Evolutionary conservation across 106 monocot genomes (phyloP).

Genomic region (Vanilla planifolia): DNA sequence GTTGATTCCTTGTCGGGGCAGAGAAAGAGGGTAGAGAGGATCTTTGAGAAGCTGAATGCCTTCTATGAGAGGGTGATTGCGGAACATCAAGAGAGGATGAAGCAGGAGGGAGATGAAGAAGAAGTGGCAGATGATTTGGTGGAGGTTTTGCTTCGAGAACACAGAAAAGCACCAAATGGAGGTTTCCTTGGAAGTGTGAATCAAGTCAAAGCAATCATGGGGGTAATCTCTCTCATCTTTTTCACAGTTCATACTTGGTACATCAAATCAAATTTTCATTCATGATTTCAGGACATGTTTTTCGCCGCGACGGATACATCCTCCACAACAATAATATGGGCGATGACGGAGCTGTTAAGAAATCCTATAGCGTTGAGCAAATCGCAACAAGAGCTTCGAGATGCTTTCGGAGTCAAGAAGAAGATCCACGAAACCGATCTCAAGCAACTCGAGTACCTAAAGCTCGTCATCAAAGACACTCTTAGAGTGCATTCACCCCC

Average conservation of each 20-base stretch:
- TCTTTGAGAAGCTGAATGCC: background rate
- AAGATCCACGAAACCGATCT: slow-evolving; percentile 12
- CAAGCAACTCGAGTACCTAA: slow-evolving; percentile 15
- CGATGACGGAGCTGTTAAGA: too few species aligned
- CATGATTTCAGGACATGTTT: too few species aligned
- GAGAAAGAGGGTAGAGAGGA: background rate
- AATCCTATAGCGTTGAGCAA: too few species aligned
- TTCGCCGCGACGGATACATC: too few species aligned
- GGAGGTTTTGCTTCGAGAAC: slow-evolving; percentile 4
- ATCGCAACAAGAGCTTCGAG: too few species aligned
- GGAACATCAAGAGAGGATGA: slow-evolving; percentile 1
- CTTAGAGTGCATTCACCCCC: slow-evolving; percentile 16
- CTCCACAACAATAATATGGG: too few species aligned
- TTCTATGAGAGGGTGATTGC: slow-evolving; percentile 4
- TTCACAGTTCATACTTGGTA: too few species aligned
- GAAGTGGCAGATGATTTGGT: background rate
- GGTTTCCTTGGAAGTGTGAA: background rate
- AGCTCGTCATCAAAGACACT: slow-evolving; percentile 20
- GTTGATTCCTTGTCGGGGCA: background rate
- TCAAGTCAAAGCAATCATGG: slow-evolving; percentile 1
- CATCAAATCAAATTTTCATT: too few species aligned
- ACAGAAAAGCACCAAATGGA: background rate
- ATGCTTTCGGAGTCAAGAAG: too few species aligned
- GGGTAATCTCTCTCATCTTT: background rate
- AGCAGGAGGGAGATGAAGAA: background rate